Conservation (phyloP, 2,329 filamentous ascomycete species). For the Stagonosporopsis rhizophila region DNA sequence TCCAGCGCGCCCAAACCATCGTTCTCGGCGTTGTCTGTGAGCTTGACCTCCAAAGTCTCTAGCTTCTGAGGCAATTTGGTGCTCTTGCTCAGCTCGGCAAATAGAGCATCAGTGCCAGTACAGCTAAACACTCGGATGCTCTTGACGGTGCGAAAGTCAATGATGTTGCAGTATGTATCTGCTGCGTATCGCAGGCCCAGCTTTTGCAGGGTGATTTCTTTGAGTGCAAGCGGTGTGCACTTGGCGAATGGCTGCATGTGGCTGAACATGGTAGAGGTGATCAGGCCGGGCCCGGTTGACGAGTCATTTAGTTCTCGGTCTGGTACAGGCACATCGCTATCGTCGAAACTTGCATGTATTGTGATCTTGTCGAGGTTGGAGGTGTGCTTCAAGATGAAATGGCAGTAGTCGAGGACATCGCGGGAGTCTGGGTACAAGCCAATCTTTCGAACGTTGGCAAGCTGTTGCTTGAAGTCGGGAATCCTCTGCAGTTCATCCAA, state of each 20-base stretch:
- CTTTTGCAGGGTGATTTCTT: constrained; percentile 54
- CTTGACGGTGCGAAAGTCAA: constrained; percentile 55
- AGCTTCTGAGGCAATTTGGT: constrained; percentile 54
- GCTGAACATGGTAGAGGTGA: constrained; percentile 56
- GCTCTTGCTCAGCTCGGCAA: constrained; percentile 57
- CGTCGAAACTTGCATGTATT: constrained; percentile 56
- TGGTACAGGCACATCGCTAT: constrained; percentile 43
- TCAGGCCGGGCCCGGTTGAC: constrained; percentile 55
- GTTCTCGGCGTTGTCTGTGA: constrained; percentile 57
- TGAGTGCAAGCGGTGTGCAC: constrained; percentile 55
- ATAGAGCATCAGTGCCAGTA: constrained; percentile 55
- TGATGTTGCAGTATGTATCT: constrained; percentile 56
- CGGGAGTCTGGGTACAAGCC: constrained; percentile 57
- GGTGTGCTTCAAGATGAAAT: constrained; percentile 53
- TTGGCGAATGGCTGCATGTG: constrained; percentile 57
- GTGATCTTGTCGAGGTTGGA: constrained; percentile 55
- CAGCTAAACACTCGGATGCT: constrained; percentile 54
- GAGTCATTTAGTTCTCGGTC: constrained; percentile 56
- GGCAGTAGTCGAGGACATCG: constrained; percentile 54
- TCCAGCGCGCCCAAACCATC: constrained; percentile 57
- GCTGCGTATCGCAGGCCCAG: constrained; percentile 57
- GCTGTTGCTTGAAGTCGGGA: constrained; percentile 49
- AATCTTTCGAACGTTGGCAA: constrained; percentile 53
- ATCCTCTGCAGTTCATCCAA: constrained; percentile 53
- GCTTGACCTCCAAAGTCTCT: constrained; percentile 56